Base-by-base conservation (phyloP, 768 basidiomycete species). In the Lentinula guzmanii region DNA sequence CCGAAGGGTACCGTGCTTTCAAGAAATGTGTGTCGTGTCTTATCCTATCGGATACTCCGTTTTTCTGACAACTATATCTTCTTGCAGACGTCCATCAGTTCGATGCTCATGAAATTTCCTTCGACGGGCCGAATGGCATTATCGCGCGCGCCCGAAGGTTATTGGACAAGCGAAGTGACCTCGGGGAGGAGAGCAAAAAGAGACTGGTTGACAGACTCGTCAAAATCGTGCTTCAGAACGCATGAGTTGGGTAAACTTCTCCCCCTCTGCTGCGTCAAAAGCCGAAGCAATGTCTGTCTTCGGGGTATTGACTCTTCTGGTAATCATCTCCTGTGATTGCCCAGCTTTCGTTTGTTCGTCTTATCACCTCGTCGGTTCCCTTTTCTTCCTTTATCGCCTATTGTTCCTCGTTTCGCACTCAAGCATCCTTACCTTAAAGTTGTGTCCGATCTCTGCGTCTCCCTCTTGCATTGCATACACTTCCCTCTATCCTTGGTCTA, bases 71-170 rank as follows among this genome's bases (percentile, higher is more conserved):
- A 53, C 31, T 62, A 33, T 52, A 41, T 11, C 57, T 52, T 55
- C 58, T 61, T 50, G 6, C 63, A 91, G 89, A 89, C 73, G 86
- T 91, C 15, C 84, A 85, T 69, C 83, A 83, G 62, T 91, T 87
- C 67, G 90, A 91, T 69, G 86, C 85, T 18, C 82, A 87, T 63
- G 77, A 83, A 46, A 91, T 92, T 52, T 86, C 88, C 3, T 84
- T 91, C 54, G 87, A 91, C 61, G 90, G 90, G 15, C 83, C 88
- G 10, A 78, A 75, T 35, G 90, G 90, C 21, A 84, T 92, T 45
- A 76, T 90, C n/a, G 68, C 77, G 31, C 83, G 81, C 46, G 85
- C 90, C 5, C 83, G 85, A 66, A 77, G 79, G 50, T 76, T 92
- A 41, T 77, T 92, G 58, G 75, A 75, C 53, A 74, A 75, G 48